Evolutionary conservation across 2,329 filamentous ascomycete genomes (phyloP), one percentile per base, ranked within the genome.

Genomic region (Penicillium paneum): DNA sequence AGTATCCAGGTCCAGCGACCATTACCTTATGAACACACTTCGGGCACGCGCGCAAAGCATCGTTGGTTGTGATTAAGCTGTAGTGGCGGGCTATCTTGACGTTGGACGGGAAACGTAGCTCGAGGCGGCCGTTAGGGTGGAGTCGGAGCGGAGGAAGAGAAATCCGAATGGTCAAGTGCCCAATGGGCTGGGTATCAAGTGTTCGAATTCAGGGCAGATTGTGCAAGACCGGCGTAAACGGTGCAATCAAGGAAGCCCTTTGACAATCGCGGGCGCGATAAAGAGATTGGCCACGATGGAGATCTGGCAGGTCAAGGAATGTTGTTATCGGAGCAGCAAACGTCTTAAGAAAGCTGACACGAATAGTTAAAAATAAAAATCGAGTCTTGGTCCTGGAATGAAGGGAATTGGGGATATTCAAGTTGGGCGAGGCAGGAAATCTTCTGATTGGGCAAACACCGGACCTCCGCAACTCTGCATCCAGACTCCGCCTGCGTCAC

Each of bases 361-460:
- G 12, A 34, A 17, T 11, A 34, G n/a, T 13, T 5, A 34, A 29
- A 21, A 42, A 1, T n/a, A n/a, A 36, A 51, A 39, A 47, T 43
- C 32, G 39, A 60, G 50, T 39, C 46, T 41, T 24, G 19, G 17
- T 32, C 19, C 15, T 48, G 21, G 50, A 54, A 44, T 21, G 29
- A 54, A 44, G 32, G 43, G 39, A 56, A 56, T 40, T 31, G 29
- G 29, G 32, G 28, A 45, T 21, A 52, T 49, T 35, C 47, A 51
- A 53, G 58, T 58, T 60, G 57, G 55, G 59, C 54, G 45, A 56
- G 54, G 54, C 57, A 59, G 61, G 57, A 62, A 59, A 57, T 43
- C 46, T 35, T 51, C 41, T 64, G 61, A 62, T 64, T 63, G 61
- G 62, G 41, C 58, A 53, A 49, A 29, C 55, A 43, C 43, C 49